Evolutionary conservation across 768 basidiomycete species (phyloP).

Genomic region (Cyclocybe aegerita): DNA sequence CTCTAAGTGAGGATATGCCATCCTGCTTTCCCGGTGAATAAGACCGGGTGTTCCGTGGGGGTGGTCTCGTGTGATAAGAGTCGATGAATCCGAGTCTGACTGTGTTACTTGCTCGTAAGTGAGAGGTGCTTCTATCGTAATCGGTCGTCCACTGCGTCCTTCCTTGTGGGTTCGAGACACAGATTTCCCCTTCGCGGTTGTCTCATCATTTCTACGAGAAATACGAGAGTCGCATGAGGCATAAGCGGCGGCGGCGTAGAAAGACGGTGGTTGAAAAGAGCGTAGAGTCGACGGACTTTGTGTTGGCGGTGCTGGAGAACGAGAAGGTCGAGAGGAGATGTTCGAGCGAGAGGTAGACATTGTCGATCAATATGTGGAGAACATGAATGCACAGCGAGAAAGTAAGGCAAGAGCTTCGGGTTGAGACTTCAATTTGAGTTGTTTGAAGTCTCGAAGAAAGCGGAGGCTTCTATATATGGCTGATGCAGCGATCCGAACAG

Average conservation of each 20-base stretch:
- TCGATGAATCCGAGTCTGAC: constrained; percentile 11
- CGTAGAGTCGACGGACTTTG: constrained; percentile 28
- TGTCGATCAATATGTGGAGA: not conserved
- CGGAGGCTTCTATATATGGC: too few relatives aligned
- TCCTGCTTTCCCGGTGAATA: constrained; percentile 28
- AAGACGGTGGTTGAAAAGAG: constrained; percentile 52
- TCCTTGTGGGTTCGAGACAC: not conserved
- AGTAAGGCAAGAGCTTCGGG: not conserved
- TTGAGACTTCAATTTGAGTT: too few relatives aligned
- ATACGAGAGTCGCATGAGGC: constrained; percentile 10
- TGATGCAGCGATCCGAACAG: too few relatives aligned
- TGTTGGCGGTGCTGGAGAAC: constrained; percentile 37
- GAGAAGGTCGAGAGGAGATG: constrained; percentile 34
- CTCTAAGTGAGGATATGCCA: constrained; percentile 60
- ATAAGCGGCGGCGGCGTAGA: constrained; percentile 52
- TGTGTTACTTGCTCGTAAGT: not conserved
- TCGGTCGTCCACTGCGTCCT: not conserved
- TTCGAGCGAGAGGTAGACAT: constrained; percentile 11
- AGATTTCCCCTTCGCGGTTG: not conserved
- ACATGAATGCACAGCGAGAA: not conserved
- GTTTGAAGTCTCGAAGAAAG: too few relatives aligned
- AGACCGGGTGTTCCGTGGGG: constrained; percentile 1
- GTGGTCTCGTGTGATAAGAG: constrained; percentile 5
- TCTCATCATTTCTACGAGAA: not conserved
- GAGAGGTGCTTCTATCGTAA: not conserved